These are phyloP conservation scores for Xylaria scruposa DNA, from an alignment of 495 filamentous ascomycete species.

Conservation along the genomic window DNA sequence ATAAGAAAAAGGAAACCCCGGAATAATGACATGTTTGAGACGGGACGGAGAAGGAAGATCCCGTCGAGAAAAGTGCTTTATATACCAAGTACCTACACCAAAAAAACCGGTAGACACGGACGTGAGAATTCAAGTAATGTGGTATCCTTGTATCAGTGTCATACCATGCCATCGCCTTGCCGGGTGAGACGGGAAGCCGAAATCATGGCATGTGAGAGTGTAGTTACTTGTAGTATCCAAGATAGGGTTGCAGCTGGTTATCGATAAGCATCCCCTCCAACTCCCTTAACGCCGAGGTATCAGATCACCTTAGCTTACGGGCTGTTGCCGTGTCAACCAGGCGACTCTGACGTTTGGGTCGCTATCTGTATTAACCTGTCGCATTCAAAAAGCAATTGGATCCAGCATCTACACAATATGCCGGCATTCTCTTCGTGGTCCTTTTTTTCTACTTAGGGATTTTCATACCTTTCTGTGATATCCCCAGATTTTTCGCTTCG, in stretches of 20 bases:
- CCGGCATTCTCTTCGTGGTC: neutral
- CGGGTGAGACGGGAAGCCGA: no score
- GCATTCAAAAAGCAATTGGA: slow-evolving; percentile 12
- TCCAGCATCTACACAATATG: neutral
- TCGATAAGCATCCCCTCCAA: neutral
- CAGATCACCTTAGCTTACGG: no score
- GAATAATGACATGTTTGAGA: neutral
- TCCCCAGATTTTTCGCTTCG: slow-evolving; percentile 38
- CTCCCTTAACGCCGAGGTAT: no score
- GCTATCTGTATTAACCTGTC: slow-evolving; percentile 23
- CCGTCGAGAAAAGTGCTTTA: neutral
- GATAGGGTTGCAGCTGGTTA: neutral
- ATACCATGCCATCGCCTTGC: neutral
- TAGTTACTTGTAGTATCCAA: neutral
- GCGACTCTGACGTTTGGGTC: slow-evolving; percentile 24
- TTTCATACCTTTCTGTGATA: slow-evolving; percentile 28
- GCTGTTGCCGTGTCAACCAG: slow-evolving; percentile 39
- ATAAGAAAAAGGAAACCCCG: neutral
- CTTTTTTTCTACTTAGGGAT: slow-evolving; percentile 6
- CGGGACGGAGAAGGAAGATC: neutral
- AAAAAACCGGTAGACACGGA: neutral
- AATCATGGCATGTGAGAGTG: neutral
- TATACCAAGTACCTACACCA: neutral
- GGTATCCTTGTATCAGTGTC: neutral
- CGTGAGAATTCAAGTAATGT: neutral